Evolutionary conservation across 768 basidiomycete genomes (phyloP).

Genomic region (Psilocybe tampanensis): DNA sequence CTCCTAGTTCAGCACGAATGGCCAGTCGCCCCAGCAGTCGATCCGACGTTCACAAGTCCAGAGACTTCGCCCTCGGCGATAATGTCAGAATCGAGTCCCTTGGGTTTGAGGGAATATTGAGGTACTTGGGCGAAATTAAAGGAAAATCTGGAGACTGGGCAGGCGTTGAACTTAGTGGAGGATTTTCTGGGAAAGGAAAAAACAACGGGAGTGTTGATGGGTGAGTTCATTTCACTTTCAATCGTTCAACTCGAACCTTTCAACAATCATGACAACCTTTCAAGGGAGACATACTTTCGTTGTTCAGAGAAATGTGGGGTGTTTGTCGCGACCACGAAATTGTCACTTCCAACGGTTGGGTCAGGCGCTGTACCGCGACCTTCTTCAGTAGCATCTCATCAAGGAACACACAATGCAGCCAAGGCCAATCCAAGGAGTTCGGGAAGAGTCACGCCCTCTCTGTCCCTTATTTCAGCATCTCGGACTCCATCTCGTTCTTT

Average conservation of each 20-base stretch:
- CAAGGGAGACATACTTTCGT: constrained; percentile 79
- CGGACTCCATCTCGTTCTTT: constrained; percentile 38
- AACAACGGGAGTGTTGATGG: constrained; percentile 90
- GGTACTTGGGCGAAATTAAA: constrained; percentile 83
- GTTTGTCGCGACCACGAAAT: constrained; percentile 82
- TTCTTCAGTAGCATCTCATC: constrained; percentile 78
- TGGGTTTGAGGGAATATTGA: constrained; percentile 83
- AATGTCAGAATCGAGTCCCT: constrained; percentile 85
- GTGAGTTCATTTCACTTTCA: constrained; percentile 49
- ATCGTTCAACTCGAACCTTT: background rate
- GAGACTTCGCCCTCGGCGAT: constrained; percentile 72
- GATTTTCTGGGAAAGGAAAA: constrained; percentile 90
- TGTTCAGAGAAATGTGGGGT: constrained; percentile 90
- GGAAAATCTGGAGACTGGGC: constrained; percentile 93
- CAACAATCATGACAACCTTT: background rate
- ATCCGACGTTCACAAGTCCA: constrained; percentile 57
- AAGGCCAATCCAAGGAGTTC: constrained; percentile 27
- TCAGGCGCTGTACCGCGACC: constrained; percentile 57
- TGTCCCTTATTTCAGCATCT: constrained; percentile 37
- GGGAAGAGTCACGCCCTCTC: constrained; percentile 55
- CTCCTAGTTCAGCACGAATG: constrained; percentile 41
- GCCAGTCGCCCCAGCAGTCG: constrained; percentile 64
- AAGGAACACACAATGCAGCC: constrained; percentile 53
- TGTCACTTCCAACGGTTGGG: constrained; percentile 76
- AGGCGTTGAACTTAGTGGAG: constrained; percentile 86